Percentiles rank a stretch among this genome's conserved stretches.
Evolutionary conservation across 2,329 filamentous ascomycete species (phyloP).

Genomic region (Neofusicoccum umdonicola): DNA sequence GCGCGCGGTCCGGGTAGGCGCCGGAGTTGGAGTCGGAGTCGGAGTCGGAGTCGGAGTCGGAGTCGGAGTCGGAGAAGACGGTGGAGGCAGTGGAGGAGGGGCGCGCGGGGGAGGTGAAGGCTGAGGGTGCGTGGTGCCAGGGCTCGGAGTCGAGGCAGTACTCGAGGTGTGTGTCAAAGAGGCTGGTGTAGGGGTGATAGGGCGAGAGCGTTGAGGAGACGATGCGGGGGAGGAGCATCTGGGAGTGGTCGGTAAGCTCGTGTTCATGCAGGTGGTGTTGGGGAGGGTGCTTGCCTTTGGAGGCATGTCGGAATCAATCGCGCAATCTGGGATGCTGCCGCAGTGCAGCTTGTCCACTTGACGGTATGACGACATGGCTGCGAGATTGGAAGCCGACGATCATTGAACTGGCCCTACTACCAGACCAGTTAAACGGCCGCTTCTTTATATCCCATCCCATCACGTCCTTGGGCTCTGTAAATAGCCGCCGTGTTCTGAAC

Average conservation of each 20-base stretch:
- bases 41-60: too few species aligned
- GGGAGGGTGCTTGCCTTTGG: neutral
- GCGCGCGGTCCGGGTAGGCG: too few species aligned
- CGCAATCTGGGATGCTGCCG: neutral
- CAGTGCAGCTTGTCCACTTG: neutral
- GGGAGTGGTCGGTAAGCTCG: neutral
- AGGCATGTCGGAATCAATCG: neutral
- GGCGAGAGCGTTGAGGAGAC: neutral
- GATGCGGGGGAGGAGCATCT: conserved; percentile 1
- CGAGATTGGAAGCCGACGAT: neutral
- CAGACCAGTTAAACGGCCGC: neutral
- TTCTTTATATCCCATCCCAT: neutral
- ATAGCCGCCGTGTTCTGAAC: neutral
- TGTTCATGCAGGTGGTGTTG: neutral
- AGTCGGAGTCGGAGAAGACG: neutral
- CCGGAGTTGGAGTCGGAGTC: too few species aligned
- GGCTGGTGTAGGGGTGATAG: neutral
- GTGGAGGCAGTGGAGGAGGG: neutral
- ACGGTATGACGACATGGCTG: neutral
- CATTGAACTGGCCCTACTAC: neutral
- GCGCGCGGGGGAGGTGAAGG: neutral
- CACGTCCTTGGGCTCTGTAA: neutral
- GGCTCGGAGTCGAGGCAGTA: neutral
- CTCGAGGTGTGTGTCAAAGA: neutral
- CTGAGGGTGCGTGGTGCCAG: neutral